A percentile compares a stretch with the other conserved stretches of the same genome.
phyloP scores from a whole-genome alignment of 1,284 basidiomycete genomes.

The Xanthoconium separans region DNA sequence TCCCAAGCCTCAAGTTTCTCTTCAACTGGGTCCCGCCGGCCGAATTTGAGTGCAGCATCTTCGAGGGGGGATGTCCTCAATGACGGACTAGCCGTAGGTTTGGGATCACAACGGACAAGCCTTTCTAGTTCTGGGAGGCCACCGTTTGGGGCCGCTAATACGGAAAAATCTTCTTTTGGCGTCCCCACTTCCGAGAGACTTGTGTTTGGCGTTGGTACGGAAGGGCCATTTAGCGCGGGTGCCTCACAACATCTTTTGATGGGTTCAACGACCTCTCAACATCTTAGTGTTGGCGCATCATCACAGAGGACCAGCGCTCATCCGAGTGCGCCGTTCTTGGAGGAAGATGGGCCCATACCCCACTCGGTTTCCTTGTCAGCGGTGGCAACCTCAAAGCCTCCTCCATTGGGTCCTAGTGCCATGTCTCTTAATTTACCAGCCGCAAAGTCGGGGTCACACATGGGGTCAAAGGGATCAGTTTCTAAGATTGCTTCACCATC shows the following conservation, averaged over 20 bases:
- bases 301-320: slow-evolving; percentile 14
- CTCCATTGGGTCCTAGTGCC: slow-evolving; percentile 11
- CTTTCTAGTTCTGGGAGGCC: slow-evolving; percentile 21
- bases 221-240: slow-evolving; percentile 12
- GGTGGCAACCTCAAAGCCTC: slow-evolving; percentile 4
- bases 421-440: slow-evolving; percentile 17
- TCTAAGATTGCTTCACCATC: slow-evolving; percentile 13
- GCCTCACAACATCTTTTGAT: slow-evolving; percentile 18
- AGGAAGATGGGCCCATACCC: slow-evolving; percentile 17
- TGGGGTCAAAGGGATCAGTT: slow-evolving; percentile 4
- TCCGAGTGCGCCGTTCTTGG: slow-evolving; percentile 10
- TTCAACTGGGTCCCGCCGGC: slow-evolving; percentile 22
- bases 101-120: slow-evolving; percentile 22
- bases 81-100: slow-evolving; percentile 18
- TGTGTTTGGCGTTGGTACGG: slow-evolving; percentile 12
- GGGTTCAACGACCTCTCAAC: slow-evolving; percentile 16
- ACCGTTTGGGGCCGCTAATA: slow-evolving; percentile 21
- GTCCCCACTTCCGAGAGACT: slow-evolving; percentile 17
- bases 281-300: slow-evolving; percentile 10
- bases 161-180: slow-evolving; percentile 20
- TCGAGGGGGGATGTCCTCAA: slow-evolving; percentile 21
- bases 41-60: slow-evolving; percentile 19
- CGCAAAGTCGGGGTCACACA: slow-evolving; percentile 10
- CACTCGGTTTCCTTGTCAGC: slow-evolving; percentile 6
- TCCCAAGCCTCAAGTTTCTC: slow-evolving; percentile 30